These are phyloP conservation scores for Hansenula lynferdii DNA, from an alignment of 1,139 yeast genomes.

Conservation along the genomic window DNA sequence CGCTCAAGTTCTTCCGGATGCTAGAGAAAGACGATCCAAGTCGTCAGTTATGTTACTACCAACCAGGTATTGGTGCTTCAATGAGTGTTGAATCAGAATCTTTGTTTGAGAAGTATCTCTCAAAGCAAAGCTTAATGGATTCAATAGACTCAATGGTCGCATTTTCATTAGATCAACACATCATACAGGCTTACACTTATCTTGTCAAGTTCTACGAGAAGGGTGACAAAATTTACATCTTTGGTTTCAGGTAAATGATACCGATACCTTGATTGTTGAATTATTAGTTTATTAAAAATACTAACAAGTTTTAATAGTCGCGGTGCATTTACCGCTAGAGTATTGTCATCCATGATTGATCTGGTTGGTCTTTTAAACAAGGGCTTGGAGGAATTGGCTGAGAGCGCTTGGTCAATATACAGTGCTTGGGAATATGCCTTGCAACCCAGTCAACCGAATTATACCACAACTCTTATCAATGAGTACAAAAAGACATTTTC, in stretches of 20 bases:
- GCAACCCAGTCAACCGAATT: constrained; percentile 42
- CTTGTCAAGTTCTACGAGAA: constrained; percentile 40
- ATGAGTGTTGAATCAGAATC: constrained; percentile 36
- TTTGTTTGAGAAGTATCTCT: constrained; percentile 13
- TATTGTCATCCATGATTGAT: constrained; percentile 59
- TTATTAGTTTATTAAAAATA: neutral
- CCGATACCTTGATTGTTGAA: neutral
- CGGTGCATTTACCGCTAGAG: constrained; percentile 62
- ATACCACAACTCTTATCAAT: constrained; percentile 37
- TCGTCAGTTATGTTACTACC: constrained; percentile 53
- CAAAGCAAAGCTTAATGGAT: constrained; percentile 20
- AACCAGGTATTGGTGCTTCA: constrained; percentile 59
- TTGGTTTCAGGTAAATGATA: constrained; percentile 44
- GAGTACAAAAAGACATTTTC: constrained; percentile 52
- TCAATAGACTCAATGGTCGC: constrained; percentile 48
- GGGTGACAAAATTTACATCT: constrained; percentile 48
- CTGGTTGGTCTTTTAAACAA: constrained; percentile 48
- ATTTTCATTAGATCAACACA: constrained; percentile 47
- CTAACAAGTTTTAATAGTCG: constrained; percentile 34
- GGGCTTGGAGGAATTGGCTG: constrained; percentile 50
- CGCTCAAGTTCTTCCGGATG: constrained; percentile 47
- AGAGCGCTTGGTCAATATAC: constrained; percentile 58
- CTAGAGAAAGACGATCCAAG: constrained; percentile 37
- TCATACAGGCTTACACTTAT: constrained; percentile 49
- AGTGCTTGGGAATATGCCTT: constrained; percentile 58